A percentile compares a stretch with the other conserved stretches of the same genome.
Conservation (phyloP, 768 basidiomycete genomes). For the Xerocomellus chrysenteron region DNA sequence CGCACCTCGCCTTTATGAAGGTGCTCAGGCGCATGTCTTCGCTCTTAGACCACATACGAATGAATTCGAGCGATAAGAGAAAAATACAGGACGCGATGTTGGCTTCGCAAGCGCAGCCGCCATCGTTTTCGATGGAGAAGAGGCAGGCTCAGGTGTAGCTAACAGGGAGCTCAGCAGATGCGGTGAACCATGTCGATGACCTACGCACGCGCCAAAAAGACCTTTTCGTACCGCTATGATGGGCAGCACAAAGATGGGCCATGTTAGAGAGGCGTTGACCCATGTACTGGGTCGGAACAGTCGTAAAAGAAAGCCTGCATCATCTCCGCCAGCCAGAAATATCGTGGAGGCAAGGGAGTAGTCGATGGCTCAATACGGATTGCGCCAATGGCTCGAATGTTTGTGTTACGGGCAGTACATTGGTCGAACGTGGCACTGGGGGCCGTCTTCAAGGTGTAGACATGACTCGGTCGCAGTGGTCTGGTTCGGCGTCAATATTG, state of each 20-base stretch:
- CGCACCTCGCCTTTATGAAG: slow-evolving; percentile 68
- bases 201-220: slow-evolving; percentile 55
- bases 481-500: no score
- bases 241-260: slow-evolving; percentile 57
- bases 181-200: background rate
- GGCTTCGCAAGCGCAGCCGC: slow-evolving; percentile 46
- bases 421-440: slow-evolving; percentile 41
- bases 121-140: slow-evolving; percentile 53
- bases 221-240: slow-evolving; percentile 56
- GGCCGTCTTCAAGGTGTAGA: no score
- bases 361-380: slow-evolving; percentile 57
- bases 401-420: slow-evolving; percentile 55
- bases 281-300: slow-evolving; percentile 47
- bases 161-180: background rate
- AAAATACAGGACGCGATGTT: slow-evolving; percentile 38
- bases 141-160: slow-evolving; percentile 47
- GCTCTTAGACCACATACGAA: slow-evolving; percentile 25
- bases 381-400: slow-evolving; percentile 68
- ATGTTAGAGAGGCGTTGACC: slow-evolving; percentile 40
- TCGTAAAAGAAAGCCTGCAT: slow-evolving; percentile 28
- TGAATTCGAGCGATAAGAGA: slow-evolving; percentile 38
- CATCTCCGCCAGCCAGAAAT: slow-evolving; percentile 28
- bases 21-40: slow-evolving; percentile 47
- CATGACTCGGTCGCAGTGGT: no score
- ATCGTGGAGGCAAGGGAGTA: slow-evolving; percentile 48